A percentile compares a stretch with the other conserved stretches of the same genome.
Conservation (phyloP, 495 filamentous ascomycete genomes). For the Antarctomyces pellizariae region DNA sequence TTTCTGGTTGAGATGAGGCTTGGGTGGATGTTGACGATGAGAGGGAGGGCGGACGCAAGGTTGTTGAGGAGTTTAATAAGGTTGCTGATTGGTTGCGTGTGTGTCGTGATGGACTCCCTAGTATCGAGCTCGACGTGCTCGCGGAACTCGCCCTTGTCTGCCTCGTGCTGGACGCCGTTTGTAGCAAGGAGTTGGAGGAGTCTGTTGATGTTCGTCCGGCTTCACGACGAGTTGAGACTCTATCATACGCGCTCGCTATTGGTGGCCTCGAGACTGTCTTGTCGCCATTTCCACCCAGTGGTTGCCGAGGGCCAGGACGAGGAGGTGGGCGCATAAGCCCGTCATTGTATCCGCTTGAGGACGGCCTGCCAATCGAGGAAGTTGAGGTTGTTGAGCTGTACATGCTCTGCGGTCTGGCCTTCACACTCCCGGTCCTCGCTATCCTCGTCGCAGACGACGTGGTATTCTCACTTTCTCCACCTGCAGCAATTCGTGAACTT, state of each 20-base stretch:
- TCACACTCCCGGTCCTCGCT: too few species aligned
- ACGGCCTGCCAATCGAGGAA: too few species aligned
- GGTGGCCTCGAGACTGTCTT: background rate
- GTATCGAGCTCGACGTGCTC: conserved; percentile 1
- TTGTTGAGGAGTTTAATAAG: conserved; percentile 18
- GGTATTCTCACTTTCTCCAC: too few species aligned
- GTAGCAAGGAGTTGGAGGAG: conserved; percentile 4
- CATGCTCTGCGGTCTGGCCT: too few species aligned
- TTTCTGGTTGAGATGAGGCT: conserved; percentile 4
- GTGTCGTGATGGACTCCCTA: conserved; percentile 7
- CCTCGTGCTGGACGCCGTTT: conserved; percentile 8
- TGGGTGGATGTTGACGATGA: conserved; percentile 9
- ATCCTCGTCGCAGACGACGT: too few species aligned
- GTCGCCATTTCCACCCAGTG: too few species aligned
- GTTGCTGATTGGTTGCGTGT: conserved; percentile 16
- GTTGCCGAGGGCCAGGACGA: too few species aligned
- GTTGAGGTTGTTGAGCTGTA: too few species aligned
- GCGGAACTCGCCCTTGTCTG: conserved; percentile 10
- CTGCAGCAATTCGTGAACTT: too few species aligned
- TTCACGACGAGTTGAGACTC: conserved; percentile 1
- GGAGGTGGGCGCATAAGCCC: too few species aligned
- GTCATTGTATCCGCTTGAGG: too few species aligned
- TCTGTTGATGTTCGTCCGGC: conserved; percentile 2
- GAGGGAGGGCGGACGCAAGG: conserved; percentile 19
- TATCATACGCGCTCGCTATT: background rate